These are phyloP conservation scores for Pseudocercospora vitis DNA, from an alignment of 2,329 filamentous ascomycete genomes.

Conservation along the genomic window DNA sequence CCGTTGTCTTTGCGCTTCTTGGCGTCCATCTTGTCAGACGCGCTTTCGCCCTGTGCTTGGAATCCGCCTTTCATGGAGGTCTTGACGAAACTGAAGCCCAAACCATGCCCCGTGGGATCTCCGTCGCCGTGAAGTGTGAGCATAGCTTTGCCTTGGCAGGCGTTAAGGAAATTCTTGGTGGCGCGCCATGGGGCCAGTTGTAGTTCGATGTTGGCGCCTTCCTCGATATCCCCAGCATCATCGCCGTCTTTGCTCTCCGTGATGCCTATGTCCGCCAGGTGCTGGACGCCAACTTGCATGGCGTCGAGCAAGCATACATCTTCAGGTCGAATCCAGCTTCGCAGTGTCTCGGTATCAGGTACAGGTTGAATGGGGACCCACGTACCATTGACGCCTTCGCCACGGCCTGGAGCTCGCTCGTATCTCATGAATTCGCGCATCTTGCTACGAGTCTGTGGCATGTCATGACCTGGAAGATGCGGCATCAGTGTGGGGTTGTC, in stretches of 20 bases:
- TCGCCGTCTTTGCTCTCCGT: slow-evolving; percentile 64
- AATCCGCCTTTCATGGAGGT: slow-evolving; percentile 99
- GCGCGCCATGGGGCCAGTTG: slow-evolving; percentile 95
- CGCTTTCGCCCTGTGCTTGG: slow-evolving; percentile 83
- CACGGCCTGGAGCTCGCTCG: slow-evolving; percentile 80
- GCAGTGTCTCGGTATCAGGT: slow-evolving; percentile 77
- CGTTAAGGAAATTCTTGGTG: slow-evolving; percentile 93
- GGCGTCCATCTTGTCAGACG: slow-evolving; percentile 80
- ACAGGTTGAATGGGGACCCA: slow-evolving; percentile 80
- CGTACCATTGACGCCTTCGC: slow-evolving; percentile 55
- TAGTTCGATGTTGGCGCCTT: slow-evolving; percentile 75
- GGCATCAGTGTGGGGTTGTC: slow-evolving; percentile 62
- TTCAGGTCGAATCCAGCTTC: slow-evolving; percentile 89
- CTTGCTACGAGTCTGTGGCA: slow-evolving; percentile 94
- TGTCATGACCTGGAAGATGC: slow-evolving; percentile 88
- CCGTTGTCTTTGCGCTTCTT: slow-evolving; percentile 68
- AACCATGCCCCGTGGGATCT: slow-evolving; percentile 87
- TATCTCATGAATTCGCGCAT: slow-evolving; percentile 95
- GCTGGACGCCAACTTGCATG: slow-evolving; percentile 92
- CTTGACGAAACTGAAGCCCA: slow-evolving; percentile 95
- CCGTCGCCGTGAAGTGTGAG: slow-evolving; percentile 90
- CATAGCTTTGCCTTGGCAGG: slow-evolving; percentile 94
- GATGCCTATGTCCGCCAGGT: slow-evolving; percentile 88
- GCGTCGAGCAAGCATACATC: slow-evolving; percentile 92
- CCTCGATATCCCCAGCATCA: slow-evolving; percentile 61